These are phyloP conservation scores for Populus euphratica DNA, from an alignment of 345 rosid species.

Conservation along the genomic window DNA sequence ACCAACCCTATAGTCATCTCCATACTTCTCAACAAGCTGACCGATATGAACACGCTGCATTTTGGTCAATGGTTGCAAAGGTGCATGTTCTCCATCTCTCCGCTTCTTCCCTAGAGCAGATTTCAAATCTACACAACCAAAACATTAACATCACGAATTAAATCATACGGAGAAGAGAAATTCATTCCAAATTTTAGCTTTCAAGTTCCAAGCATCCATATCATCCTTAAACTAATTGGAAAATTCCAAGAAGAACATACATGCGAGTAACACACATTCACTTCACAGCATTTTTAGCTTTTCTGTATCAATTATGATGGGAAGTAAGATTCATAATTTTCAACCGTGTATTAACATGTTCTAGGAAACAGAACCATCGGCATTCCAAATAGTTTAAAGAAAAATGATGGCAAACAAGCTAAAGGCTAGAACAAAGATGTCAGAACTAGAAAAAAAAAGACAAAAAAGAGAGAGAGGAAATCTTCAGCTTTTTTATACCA, in stretches of 20 bases:
- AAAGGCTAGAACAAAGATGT: too few relatives aligned
- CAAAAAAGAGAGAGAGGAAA: too few relatives aligned
- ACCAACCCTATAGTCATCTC: constrained; percentile 70
- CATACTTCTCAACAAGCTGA: constrained; percentile 64
- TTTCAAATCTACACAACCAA: constrained; percentile 57
- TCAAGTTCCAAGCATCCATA: neutral
- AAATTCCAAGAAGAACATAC: neutral
- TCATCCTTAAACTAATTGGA: too few relatives aligned
- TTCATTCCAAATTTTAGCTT: neutral
- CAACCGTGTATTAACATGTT: too few relatives aligned
- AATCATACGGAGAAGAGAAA: neutral
- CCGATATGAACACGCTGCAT: constrained; percentile 64
- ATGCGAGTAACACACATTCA: neutral
- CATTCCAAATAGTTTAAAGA: too few relatives aligned
- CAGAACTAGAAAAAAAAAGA: too few relatives aligned
- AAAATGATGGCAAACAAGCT: too few relatives aligned
- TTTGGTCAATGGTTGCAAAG: constrained; percentile 69
- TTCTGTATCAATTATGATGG: too few relatives aligned
- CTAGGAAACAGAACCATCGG: too few relatives aligned
- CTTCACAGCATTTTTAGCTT: too few relatives aligned
- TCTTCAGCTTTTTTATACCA: too few relatives aligned
- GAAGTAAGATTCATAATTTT: too few relatives aligned
- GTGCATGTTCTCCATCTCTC: constrained; percentile 75
- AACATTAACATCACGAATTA: neutral
- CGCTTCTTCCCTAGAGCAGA: constrained; percentile 83